Evolutionary conservation across 225 moss, liverwort and hornwort species (phyloP).

Genomic region (Polytrichum commune): DNA sequence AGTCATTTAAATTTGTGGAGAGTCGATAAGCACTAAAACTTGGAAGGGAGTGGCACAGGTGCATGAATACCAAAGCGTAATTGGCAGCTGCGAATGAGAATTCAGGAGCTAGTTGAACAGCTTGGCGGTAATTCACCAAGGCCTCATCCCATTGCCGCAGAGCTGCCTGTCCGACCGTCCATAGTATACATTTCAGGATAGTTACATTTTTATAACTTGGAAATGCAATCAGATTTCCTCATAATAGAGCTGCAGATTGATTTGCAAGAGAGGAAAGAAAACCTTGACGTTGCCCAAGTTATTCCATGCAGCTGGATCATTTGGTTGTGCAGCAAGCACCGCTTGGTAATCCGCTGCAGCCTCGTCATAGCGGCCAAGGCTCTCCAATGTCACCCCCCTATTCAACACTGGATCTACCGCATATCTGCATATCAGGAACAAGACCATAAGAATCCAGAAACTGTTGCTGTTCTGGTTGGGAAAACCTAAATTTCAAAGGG

Average conservation of each 20-base stretch:
- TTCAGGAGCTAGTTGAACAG: conserved; percentile 88
- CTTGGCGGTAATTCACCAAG: conserved; percentile 61
- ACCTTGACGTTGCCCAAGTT: conserved; percentile 97
- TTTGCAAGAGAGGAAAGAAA: neutral
- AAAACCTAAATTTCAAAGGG: no score
- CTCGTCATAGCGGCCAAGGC: conserved; percentile 79
- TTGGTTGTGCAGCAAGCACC: conserved; percentile 80
- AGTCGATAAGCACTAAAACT: no score
- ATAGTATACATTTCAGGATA: neutral
- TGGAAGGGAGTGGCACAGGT: neutral
- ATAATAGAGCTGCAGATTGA: no score
- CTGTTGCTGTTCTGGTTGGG: no score
- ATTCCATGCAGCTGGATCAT: conserved; percentile 99
- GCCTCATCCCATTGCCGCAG: conserved; percentile 75
- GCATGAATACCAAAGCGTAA: conserved; percentile 65
- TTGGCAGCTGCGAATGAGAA: conserved; percentile 99
- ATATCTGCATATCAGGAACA: conserved; percentile 44
- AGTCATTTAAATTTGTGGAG: no score
- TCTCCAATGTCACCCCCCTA: conserved; percentile 90
- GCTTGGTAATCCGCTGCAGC: conserved; percentile 94
- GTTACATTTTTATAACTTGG: no score
- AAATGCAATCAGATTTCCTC: no score
- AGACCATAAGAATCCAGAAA: neutral
- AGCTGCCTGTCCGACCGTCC: conserved; percentile 57
- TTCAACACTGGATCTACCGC: conserved; percentile 95